Percentiles rank a stretch among this genome's conserved stretches.
Conservation (phyloP, 768 basidiomycete genomes). For the Podaxis rugospora region DNA sequence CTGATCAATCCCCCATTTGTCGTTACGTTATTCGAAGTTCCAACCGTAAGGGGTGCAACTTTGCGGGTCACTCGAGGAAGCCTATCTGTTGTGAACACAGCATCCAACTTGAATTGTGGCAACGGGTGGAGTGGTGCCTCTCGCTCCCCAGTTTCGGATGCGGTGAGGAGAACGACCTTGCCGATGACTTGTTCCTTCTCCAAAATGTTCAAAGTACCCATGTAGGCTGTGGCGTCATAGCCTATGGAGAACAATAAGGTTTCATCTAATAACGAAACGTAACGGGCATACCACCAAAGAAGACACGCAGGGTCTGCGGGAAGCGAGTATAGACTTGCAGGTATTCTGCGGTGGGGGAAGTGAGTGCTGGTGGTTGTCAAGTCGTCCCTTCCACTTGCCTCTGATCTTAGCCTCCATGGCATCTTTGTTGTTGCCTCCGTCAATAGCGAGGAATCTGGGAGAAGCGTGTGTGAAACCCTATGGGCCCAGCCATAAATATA, state of each 20-base stretch:
- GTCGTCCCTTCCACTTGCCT: slow-evolving; percentile 35
- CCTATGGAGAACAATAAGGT: slow-evolving; percentile 31
- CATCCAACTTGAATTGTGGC: slow-evolving; percentile 50
- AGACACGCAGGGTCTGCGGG: slow-evolving; percentile 70
- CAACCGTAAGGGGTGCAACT: slow-evolving; percentile 44
- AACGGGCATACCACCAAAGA: slow-evolving; percentile 57
- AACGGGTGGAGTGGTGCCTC: slow-evolving; percentile 44
- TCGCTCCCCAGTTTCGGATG: slow-evolving; percentile 31
- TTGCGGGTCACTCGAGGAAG: slow-evolving; percentile 31
- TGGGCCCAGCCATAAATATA: slow-evolving; percentile 3
- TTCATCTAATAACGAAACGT: neutral
- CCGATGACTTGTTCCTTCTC: slow-evolving; percentile 58
- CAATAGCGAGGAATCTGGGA: slow-evolving; percentile 64
- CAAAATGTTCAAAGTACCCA: slow-evolving; percentile 50
- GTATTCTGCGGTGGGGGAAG: slow-evolving; percentile 43
- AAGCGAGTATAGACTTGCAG: slow-evolving; percentile 66
- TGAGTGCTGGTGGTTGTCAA: neutral
- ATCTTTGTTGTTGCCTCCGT: slow-evolving; percentile 63
- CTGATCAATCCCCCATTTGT: slow-evolving; percentile 62
- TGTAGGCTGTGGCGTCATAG: slow-evolving; percentile 50
- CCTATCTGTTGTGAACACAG: slow-evolving; percentile 40
- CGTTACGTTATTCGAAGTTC: slow-evolving; percentile 37
- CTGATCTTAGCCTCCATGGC: slow-evolving; percentile 63
- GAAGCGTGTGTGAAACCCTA: slow-evolving; percentile 73
- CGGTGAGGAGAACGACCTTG: slow-evolving; percentile 61